Evolutionary conservation across 2,329 filamentous ascomycete species (phyloP).

Genomic region (Fusarium sp.): DNA sequence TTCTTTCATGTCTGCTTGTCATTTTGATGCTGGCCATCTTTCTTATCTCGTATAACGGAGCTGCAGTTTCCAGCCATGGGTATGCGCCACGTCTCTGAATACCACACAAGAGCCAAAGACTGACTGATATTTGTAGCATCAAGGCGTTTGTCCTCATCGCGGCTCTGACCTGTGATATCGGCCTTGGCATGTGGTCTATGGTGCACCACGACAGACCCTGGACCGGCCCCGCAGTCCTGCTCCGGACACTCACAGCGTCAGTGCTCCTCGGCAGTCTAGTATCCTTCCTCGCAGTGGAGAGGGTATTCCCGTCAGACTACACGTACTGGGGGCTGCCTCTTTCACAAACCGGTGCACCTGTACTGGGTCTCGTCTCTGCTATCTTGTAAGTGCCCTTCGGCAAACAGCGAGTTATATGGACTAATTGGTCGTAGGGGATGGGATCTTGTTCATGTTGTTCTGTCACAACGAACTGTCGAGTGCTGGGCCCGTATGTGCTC

Average conservation of each 20-base stretch:
- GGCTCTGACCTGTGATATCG: conserved; percentile 46
- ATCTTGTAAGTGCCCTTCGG: conserved; percentile 41
- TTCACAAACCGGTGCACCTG: conserved; percentile 42
- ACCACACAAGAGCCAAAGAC: neutral
- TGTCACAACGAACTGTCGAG: conserved; percentile 31
- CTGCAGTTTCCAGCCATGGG: conserved; percentile 33
- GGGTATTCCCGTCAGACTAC: conserved; percentile 49
- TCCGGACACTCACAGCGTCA: conserved; percentile 44
- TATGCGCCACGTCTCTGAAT: conserved; percentile 12
- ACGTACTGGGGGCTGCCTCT: conserved; percentile 48
- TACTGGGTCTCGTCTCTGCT: conserved; percentile 49
- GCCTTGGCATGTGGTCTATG: conserved; percentile 49
- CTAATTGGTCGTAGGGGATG: conserved; percentile 33
- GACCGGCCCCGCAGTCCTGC: conserved; percentile 44
- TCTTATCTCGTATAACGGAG: conserved; percentile 38
- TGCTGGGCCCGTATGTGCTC: conserved; percentile 33
- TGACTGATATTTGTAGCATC: conserved; percentile 19
- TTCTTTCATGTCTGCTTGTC: conserved; percentile 44
- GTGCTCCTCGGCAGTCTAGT: conserved; percentile 48
- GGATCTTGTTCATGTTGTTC: conserved; percentile 34
- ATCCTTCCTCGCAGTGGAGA: conserved; percentile 46
- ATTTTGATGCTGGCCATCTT: conserved; percentile 46
- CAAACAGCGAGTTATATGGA: neutral
- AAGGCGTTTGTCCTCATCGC: conserved; percentile 44
- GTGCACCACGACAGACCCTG: conserved; percentile 43